Evolutionary conservation across 2,329 filamentous ascomycete species (phyloP), one percentile per base, ranked within the genome.

Genomic region (Mariannaea elegans): DNA sequence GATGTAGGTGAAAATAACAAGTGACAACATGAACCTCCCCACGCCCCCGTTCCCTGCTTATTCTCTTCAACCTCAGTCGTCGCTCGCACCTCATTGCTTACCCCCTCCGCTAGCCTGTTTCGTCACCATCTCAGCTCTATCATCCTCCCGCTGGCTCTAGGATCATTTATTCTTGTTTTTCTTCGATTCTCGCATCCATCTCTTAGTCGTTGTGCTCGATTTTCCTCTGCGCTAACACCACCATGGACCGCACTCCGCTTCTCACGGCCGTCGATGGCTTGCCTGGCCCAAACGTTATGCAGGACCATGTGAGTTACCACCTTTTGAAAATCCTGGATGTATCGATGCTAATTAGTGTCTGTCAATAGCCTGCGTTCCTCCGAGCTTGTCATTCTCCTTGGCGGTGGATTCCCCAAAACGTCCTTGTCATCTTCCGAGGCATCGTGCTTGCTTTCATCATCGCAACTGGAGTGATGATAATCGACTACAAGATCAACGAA

Each of bases 351-450:
- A 71, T 52, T 12, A 16, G 4, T 10, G 9, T 5, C n/a, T 7
- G 9, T 23, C 1, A 14, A 38, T 44, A 85, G 82, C 80, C 82
- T 24, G 80, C 83, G 13, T 84, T 82, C 56, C 76, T 84, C 13
- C 80, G 82, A 66, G 81, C 78, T 45, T 81, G 79, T 38, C 83
- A 84, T 62, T 85, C 83, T 2, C 79, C 82, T 18, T 85, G 82
- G 81, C 66, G 73, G 7, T 75, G 67, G 51, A 78, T 85, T 46
- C 77, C 76, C 23, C 82, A 84, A 61, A 78, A 78, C 44, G 56
- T 75, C 27, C 76, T 85, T 45, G 76, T 82, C 47, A 71, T 75
- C 54, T 65, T 84, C 18, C 80, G 83, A 39, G 76, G 77, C 10
- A 39, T 75, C 3, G 62, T 83, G 10, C 64, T 83, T 18, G 73